Evolutionary conservation across 139 green algal species (phyloP).

Genomic region (Mesotaenium endlicherianum): DNA sequence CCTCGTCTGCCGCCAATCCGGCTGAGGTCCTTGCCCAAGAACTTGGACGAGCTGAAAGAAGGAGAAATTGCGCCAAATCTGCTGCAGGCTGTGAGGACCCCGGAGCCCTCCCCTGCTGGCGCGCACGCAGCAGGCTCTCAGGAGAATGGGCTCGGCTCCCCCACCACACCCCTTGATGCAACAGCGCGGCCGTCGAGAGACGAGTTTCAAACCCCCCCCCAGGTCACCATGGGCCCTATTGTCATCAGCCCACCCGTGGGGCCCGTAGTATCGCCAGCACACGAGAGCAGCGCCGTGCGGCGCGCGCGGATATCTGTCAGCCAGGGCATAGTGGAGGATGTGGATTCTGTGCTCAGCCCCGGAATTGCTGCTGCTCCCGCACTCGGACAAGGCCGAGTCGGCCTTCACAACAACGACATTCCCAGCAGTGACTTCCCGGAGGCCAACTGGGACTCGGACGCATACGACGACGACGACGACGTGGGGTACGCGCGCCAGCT

Average conservation of each 20-base stretch:
- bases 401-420: not conserved
- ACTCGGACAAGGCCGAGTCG: not conserved
- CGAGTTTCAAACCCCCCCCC: not conserved
- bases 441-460: not conserved
- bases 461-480: constrained; percentile 50
- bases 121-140: too few species aligned
- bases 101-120: too few species aligned
- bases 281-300: not conserved
- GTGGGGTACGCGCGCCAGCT: constrained; percentile 32
- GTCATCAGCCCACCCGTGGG: not conserved
- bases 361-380: not conserved
- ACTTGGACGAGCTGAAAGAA: not conserved
- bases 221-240: constrained; percentile 10
- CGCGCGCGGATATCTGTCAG: not conserved
- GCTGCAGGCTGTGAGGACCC: too few species aligned
- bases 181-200: not conserved
- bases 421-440: not conserved
- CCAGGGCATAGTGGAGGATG: not conserved
- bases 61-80: too few species aligned
- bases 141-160: not conserved
- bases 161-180: not conserved
- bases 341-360: not conserved
- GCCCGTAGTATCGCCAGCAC: not conserved
- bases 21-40: not conserved
- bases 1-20: not conserved